Evolutionary conservation across 805 yeast species (phyloP), one percentile per base, ranked within the genome.

Genomic region (Pichia membranifaciens): DNA sequence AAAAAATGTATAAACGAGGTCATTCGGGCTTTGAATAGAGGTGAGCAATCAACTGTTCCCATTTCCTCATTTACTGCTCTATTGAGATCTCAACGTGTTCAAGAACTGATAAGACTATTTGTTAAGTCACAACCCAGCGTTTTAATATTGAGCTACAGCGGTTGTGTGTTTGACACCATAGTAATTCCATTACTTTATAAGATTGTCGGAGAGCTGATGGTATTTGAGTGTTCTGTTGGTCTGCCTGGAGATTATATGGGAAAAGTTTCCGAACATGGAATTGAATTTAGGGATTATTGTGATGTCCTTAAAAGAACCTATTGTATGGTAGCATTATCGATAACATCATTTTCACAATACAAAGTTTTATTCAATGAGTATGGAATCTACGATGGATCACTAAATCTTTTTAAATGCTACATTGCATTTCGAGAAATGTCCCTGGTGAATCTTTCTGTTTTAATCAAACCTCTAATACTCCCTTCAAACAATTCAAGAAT

Each of bases 401-500:
- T 54, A 23, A 47, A 35, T 15, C 54, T 50, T 33, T 46, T 64
- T 28, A 49, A 51, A 32, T 54, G 57, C 21, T 64, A 53, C 38
- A 59, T 64, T 28, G 45, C 45, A 1, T 53, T 62, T 28, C 54
- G 68, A 35, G 65, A 61, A 35, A 48, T 60, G 43, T 46, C 60
- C 12, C 23, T 60, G 32, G 38, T 51, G 10, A 51, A 58, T 29
- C 28, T 62, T 17, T 48, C 57, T 10, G 45, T 44, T 16, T 41
- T 62, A 9, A 48, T 62, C n/a, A 48, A 43, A 20, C 51, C 56
- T 2, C 34, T 63, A 20, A 42, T 58, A 7, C 15, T 5, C n/a
- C 37, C 22, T 31, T 36, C 21, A n/a, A 16, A 16, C 34, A 31
- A 20, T 6, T 18, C 3, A 45, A 32, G 1, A 18, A 36, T 7